Base-by-base conservation (phyloP, 2,329 filamentous ascomycete genomes). In the Sarocladium kiliense region DNA sequence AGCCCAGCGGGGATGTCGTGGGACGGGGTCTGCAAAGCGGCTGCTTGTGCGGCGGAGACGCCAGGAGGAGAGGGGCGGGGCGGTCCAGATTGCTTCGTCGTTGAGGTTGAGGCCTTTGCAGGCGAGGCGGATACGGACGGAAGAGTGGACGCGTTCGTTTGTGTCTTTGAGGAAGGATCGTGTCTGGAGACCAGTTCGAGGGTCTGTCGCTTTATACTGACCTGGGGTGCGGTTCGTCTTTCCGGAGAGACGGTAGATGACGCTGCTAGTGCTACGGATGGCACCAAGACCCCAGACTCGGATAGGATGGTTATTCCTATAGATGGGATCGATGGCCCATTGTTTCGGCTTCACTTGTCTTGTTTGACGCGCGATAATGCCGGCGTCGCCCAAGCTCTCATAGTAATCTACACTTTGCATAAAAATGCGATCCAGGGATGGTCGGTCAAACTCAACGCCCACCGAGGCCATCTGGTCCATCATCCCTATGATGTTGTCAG, bases 111-210 rank as follows among this genome's bases (percentile, higher is more conserved):
- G 71, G 1, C 79, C 80, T 53, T 73, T 63, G 57, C 76, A 76
- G 2, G 76, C 75, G 14, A 82, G 71, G 3, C 79, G 74, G n/a
- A 80, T 71, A 1, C 80, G 73, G 1, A 80, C 80, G 2, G 77
- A 79, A 58, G 75, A 75, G 62, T 83, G 80, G 32, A 82, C 74
- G 9, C 76, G 73, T 64, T 83, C 80, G 60, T 81, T 79, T 10
- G 80, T 83, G 57, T 78, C 72, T 53, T 74, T 63, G 25, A 83
- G 71, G 56, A 73, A 79, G 9, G 66, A 65, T 1, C 63, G 59
- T 39, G 67, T 66, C 30, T 65, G 62, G 12, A 62, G 63, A 9
- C 73, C 71, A 1, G 71, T 73, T 45, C 69, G 65, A 2, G 73
- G 68, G 54, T 79, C 69, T 16, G 71, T 66, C 57, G 73, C 74